These are phyloP conservation scores for Neonectria ditissima DNA, from an alignment of 2,329 filamentous ascomycete genomes.

Conservation along the genomic window DNA sequence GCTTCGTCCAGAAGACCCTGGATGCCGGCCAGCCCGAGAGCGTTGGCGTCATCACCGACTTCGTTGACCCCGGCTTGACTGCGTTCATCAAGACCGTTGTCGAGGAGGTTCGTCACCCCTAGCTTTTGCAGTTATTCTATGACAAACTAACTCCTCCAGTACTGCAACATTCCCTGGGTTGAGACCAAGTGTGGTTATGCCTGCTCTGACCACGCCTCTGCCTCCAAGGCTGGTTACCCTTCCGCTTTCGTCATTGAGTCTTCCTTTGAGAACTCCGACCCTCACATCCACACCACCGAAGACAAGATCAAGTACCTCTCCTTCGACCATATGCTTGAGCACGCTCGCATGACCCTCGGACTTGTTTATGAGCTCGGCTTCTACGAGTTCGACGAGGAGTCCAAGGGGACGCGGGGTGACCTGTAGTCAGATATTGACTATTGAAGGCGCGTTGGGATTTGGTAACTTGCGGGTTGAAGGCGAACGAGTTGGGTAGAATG, in stretches of 20 bases:
- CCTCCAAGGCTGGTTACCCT: slow-evolving; percentile 79
- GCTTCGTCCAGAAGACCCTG: slow-evolving; percentile 84
- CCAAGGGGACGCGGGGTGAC: slow-evolving; percentile 49
- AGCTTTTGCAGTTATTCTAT: not conserved
- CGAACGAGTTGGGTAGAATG: slow-evolving; percentile 17
- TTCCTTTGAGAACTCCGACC: slow-evolving; percentile 73
- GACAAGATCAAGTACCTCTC: slow-evolving; percentile 78
- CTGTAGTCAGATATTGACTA: slow-evolving; percentile 44
- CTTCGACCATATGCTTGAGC: slow-evolving; percentile 93
- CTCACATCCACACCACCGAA: slow-evolving; percentile 77
- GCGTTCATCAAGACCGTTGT: slow-evolving; percentile 92
- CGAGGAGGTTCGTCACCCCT: slow-evolving; percentile 56
- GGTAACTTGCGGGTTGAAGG: slow-evolving; percentile 2
- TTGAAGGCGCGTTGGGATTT: not conserved
- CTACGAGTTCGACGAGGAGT: slow-evolving; percentile 70
- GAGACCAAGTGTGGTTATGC: slow-evolving; percentile 92
- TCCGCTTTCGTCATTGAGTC: slow-evolving; percentile 83
- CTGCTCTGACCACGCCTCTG: slow-evolving; percentile 80
- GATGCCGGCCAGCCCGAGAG: slow-evolving; percentile 86
- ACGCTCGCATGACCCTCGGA: slow-evolving; percentile 85
- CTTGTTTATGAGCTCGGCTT: slow-evolving; percentile 88
- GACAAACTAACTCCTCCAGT: slow-evolving; percentile 57
- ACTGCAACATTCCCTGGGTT: slow-evolving; percentile 89
- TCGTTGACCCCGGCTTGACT: slow-evolving; percentile 84
- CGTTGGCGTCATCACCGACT: slow-evolving; percentile 94